Evolutionary conservation across 371 early-diverging fungal genomes (phyloP).

Genomic region (Globomyces sp.): DNA sequence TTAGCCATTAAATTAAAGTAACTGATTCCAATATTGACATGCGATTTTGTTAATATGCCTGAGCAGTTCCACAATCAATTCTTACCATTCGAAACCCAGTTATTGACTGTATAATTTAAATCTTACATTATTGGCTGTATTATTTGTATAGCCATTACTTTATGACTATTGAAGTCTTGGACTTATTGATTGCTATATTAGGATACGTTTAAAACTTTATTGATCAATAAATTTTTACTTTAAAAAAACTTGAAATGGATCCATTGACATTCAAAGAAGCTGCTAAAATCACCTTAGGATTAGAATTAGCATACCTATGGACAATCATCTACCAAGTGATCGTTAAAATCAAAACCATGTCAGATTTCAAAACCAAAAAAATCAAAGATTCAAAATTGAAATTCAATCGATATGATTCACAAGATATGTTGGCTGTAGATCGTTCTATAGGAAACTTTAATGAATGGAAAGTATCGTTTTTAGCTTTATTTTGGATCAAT

Average conservation of each 20-base stretch:
- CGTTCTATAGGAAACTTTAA: slow-evolving; percentile 10
- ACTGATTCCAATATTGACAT: no score
- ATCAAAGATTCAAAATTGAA: background rate
- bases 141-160: no score
- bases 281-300: background rate
- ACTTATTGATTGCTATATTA: no score
- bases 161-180: no score
- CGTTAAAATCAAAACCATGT: background rate
- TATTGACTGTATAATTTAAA: no score
- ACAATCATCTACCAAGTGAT: background rate
- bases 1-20: no score
- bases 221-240: no score
- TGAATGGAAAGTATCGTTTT: slow-evolving; percentile 13
- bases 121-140: no score
- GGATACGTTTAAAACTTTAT: no score
- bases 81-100: no score
- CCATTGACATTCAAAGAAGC: slow-evolving; percentile 4
- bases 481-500: slow-evolving; percentile 16
- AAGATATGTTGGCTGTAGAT: slow-evolving; percentile 11
- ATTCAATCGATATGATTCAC: background rate
- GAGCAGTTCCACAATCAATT: no score
- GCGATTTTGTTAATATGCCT: no score
- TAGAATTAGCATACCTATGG: background rate
- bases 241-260: background rate
- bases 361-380: background rate